Evolutionary conservation across 805 yeast species (phyloP).

Genomic region (Yarrowia keelungensis): DNA sequence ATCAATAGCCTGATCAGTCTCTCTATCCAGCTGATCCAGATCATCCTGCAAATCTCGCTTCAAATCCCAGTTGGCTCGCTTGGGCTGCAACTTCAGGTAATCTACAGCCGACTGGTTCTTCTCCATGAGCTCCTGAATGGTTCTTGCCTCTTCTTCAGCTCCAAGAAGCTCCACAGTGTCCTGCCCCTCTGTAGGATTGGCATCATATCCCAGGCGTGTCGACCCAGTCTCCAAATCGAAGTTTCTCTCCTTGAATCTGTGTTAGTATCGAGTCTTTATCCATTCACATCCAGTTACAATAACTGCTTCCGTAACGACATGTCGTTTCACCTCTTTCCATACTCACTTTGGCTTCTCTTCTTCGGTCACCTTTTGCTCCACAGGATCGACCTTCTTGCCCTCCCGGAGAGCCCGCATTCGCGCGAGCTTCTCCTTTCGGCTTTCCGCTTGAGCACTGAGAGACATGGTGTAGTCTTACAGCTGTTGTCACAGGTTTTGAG

Average conservation of each 20-base stretch:
- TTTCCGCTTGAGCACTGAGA: slow-evolving; percentile 44
- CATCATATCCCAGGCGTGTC: slow-evolving; percentile 47
- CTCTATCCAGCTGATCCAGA: slow-evolving; percentile 51
- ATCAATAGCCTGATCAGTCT: slow-evolving; percentile 56
- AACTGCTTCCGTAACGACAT: too few relatives aligned
- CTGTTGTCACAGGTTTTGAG: slow-evolving; percentile 4
- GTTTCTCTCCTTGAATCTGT: slow-evolving; percentile 43
- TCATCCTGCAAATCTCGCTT: slow-evolving; percentile 52
- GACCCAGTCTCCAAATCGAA: slow-evolving; percentile 46
- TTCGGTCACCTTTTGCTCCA: not conserved
- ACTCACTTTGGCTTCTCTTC: slow-evolving; percentile 36
- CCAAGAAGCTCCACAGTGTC: slow-evolving; percentile 53
- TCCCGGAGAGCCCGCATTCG: slow-evolving; percentile 46
- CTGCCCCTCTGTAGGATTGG: slow-evolving; percentile 46
- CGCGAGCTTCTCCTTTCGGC: slow-evolving; percentile 48
- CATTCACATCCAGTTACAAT: too few relatives aligned
- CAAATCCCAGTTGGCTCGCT: slow-evolving; percentile 38
- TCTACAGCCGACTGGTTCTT: slow-evolving; percentile 40
- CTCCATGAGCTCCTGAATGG: slow-evolving; percentile 40
- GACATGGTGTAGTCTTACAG: slow-evolving; percentile 34
- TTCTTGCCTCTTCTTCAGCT: slow-evolving; percentile 31
- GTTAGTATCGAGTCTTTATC: not conserved
- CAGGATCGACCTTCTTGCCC: slow-evolving; percentile 28
- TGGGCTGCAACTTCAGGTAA: slow-evolving; percentile 42
- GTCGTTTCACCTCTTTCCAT: not conserved